Evolutionary conservation across 2,329 filamentous ascomycete species (phyloP), one percentile per base, ranked within the genome.

Genomic region (Cladosporium colombiae): DNA sequence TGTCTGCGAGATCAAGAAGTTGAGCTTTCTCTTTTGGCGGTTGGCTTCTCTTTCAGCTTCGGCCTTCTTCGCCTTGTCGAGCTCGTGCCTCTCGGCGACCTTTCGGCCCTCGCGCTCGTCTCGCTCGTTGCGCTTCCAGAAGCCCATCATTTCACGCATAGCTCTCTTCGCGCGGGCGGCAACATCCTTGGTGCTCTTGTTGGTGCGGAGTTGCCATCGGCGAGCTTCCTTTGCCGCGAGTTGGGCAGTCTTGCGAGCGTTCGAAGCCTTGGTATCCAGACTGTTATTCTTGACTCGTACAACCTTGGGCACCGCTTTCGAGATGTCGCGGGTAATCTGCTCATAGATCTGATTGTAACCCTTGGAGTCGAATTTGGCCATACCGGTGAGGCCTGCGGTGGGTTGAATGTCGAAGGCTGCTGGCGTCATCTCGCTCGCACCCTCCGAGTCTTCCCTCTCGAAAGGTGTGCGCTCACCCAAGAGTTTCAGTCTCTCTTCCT

Each of bases 71-170:
- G 95, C 95, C 74, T 95, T 96, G 77, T 99, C 95, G 57, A 99
- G 86, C 81, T 98, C 95, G 78, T 97, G 93, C 77, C 90, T 92
- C 82, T 99, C 95, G 5, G 95, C 95, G 62, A 93, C 89, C 81
- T 97, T 96, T 71, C 95, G 89, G 70, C 96, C 84, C 77, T 99
- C 95, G 67, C 95, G 91, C 77, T 99, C 95, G 77, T 99, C 95
- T 62, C 94, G 91, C 79, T 99, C 95, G 77, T 99, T 99, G 65
- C 94, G 90, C 81, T 98, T 98, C 95, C 95, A 99, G 85, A 98
- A 99, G 66, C 91, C 89, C 86, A 97, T 95, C 95, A 99, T 99
- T 80, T 99, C 95, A 76, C 95, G 89, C 95, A 99, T 99, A 67
- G 94, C 94, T 71, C 95, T 91, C 84, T 99, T 99, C 66, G 95